Percentiles rank a stretch among this genome's conserved stretches.
Evolutionary conservation across 495 filamentous ascomycete genomes (phyloP).

Genomic region (Podospora australis): DNA sequence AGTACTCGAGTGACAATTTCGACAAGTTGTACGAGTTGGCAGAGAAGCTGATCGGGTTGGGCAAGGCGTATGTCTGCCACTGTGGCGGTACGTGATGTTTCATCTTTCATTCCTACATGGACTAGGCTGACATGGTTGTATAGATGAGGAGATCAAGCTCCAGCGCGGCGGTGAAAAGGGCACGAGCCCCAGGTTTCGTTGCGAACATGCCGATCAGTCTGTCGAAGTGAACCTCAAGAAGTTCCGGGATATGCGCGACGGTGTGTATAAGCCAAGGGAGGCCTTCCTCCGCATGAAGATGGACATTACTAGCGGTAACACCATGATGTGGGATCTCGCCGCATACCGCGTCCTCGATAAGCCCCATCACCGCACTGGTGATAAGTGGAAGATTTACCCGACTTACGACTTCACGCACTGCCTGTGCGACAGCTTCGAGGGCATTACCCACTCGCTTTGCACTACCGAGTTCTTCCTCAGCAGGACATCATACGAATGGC

Average conservation of each 20-base stretch:
- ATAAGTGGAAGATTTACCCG: slow-evolving; percentile 78
- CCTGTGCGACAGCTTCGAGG: slow-evolving; percentile 83
- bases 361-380: slow-evolving; percentile 66
- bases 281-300: slow-evolving; percentile 93
- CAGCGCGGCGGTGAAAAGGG: slow-evolving; percentile 75
- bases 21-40: slow-evolving; percentile 79
- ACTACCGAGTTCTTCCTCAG: slow-evolving; percentile 78
- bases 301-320: slow-evolving; percentile 53
- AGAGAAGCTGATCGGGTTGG: slow-evolving; percentile 73
- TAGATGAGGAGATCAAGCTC: slow-evolving; percentile 65
- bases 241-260: slow-evolving; percentile 87
- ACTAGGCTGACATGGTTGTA: background rate
- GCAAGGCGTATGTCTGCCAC: slow-evolving; percentile 65
- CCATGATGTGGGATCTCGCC: slow-evolving; percentile 69
- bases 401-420: slow-evolving; percentile 88
- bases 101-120: too few relatives aligned
- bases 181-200: slow-evolving; percentile 63
- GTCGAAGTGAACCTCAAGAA: slow-evolving; percentile 71
- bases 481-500: slow-evolving; percentile 81
- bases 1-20: slow-evolving; percentile 72
- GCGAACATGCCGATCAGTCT: slow-evolving; percentile 66
- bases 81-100: too few relatives aligned
- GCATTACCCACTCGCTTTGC: slow-evolving; percentile 82
- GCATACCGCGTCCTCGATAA: slow-evolving; percentile 71
- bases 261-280: slow-evolving; percentile 80